Evolutionary conservation across 768 basidiomycete species (phyloP), one percentile per base, ranked within the genome.

Genomic region (Multifurca ochricompacta): DNA sequence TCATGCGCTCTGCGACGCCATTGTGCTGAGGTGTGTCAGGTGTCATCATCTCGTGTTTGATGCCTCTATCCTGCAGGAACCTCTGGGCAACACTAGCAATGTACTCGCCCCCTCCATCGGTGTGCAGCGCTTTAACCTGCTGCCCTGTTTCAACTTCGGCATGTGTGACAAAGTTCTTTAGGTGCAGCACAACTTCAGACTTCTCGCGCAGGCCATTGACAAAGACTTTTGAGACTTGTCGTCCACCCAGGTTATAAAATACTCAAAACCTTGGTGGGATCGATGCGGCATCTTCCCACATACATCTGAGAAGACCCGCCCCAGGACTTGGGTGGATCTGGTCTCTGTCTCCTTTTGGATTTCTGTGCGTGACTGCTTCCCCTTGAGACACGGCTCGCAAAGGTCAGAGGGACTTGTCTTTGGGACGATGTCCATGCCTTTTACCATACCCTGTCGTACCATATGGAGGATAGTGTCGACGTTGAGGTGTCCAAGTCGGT

Each of bases 221-320:
- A 16, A 39, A n/a, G 18, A 61, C 39, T 11, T 62, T 46, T 62
- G 61, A 0, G 59, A 63, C 13, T 60, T 28, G 31, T 51, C 58
- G 36, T 67, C 63, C 2, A 63, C 62, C 23, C 57, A 66, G 14
- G 60, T 63, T 2, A 58, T 32, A 35, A 59, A 58, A 25, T 67
- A 68, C 2, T 35, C 9, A 3, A 48, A 53, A 2, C 65, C 60
- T 0, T 21, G 21, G 23, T 35, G 30, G 0, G 59, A 58, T 1
- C 43, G 28, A 0, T 45, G 62, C 14, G 59, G 46, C 48, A 64
- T 53, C 3, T 59, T 60, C 3, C 66, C 58, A 36, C 62, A 66
- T 0, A 67, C 28, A 28, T 67, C 64, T 0, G 54, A 58, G 47
- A 59, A 64, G 5, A 60, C 11, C n/a, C 39, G 31, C n/a, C 56